Evolutionary conservation across 345 rosid genomes (phyloP).

Genomic region (Physaria fendleri): DNA sequence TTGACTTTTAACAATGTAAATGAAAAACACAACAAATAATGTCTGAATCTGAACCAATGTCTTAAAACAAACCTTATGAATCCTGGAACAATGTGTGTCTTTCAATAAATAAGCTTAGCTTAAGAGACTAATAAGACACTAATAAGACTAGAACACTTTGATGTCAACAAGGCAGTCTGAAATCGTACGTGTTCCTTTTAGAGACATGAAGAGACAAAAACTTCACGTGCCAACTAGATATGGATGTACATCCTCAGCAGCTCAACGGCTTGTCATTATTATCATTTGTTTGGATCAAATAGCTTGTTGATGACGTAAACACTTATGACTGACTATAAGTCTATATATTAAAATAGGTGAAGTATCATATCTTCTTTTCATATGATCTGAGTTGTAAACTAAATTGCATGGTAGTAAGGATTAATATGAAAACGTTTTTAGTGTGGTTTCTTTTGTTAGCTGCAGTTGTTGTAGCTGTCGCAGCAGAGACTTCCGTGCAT

Average conservation of each 20-base stretch:
- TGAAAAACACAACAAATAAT: slow-evolving; percentile 12
- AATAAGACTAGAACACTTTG: background rate
- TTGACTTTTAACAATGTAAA: slow-evolving; percentile 12
- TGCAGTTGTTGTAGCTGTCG: slow-evolving; percentile 12
- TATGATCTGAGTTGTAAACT: background rate
- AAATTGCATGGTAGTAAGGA: slow-evolving; percentile 5
- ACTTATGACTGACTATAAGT: too few relatives aligned
- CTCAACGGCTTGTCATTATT: background rate
- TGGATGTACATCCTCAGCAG: background rate
- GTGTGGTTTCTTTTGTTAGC: slow-evolving; percentile 26
- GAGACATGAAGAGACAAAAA: background rate
- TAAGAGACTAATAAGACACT: background rate
- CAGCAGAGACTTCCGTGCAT: slow-evolving; percentile 19
- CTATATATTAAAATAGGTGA: slow-evolving; percentile 5
- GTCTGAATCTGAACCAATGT: slow-evolving; percentile 4
- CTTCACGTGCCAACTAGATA: background rate
- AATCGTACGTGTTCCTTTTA: slow-evolving; percentile 9
- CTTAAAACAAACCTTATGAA: slow-evolving; percentile 13
- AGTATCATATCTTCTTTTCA: background rate
- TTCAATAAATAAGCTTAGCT: background rate
- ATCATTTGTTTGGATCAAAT: background rate
- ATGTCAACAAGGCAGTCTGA: background rate
- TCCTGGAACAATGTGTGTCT: background rate
- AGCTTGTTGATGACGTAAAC: slow-evolving; percentile 3
- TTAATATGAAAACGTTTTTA: slow-evolving; percentile 9